phyloP scores from a whole-genome alignment of 441 rosid genomes.

The Isatis lusitanica region DNA sequence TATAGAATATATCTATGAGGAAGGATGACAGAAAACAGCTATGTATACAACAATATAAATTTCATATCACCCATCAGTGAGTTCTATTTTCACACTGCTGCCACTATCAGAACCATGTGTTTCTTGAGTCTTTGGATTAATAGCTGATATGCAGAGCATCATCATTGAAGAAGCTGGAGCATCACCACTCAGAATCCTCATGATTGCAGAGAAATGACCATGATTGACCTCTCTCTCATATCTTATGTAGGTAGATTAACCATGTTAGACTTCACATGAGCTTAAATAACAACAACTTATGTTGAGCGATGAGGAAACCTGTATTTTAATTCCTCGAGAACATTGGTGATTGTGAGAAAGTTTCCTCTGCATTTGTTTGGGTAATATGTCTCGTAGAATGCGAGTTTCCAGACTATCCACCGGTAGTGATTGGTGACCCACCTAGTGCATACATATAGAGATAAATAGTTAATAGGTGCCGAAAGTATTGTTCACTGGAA shows the following conservation, averaged over 20 bases:
- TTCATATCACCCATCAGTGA: slow-evolving; percentile 80
- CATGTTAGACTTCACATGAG: slow-evolving; percentile 28
- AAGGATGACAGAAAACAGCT: slow-evolving; percentile 15
- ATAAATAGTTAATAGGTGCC: background rate
- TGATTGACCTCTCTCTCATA: slow-evolving; percentile 92
- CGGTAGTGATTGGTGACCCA: slow-evolving; percentile 90
- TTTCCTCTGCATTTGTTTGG: slow-evolving; percentile 51
- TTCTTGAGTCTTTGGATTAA: slow-evolving; percentile 41
- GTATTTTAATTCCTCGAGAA: slow-evolving; percentile 82
- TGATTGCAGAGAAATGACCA: slow-evolving; percentile 89
- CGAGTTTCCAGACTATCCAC: slow-evolving; percentile 98
- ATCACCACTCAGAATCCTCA: slow-evolving; percentile 89
- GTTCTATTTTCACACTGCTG: slow-evolving; percentile 60
- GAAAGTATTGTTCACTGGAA: background rate
- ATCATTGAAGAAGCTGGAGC: slow-evolving; percentile 69
- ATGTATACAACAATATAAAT: slow-evolving; percentile 11
- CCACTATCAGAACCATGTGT: slow-evolving; percentile 42
- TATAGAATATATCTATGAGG: slow-evolving; percentile 17
- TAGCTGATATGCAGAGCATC: slow-evolving; percentile 79
- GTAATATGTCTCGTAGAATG: slow-evolving; percentile 64
- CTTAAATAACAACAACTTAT: slow-evolving; percentile 17
- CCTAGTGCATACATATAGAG: slow-evolving; percentile 46
- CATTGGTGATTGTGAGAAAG: slow-evolving; percentile 66
- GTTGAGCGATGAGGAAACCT: slow-evolving; percentile 45
- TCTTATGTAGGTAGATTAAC: slow-evolving; percentile 49